These are phyloP conservation scores for Panaeolus cyanescens DNA, from an alignment of 768 basidiomycete genomes.

Conservation along the genomic window DNA sequence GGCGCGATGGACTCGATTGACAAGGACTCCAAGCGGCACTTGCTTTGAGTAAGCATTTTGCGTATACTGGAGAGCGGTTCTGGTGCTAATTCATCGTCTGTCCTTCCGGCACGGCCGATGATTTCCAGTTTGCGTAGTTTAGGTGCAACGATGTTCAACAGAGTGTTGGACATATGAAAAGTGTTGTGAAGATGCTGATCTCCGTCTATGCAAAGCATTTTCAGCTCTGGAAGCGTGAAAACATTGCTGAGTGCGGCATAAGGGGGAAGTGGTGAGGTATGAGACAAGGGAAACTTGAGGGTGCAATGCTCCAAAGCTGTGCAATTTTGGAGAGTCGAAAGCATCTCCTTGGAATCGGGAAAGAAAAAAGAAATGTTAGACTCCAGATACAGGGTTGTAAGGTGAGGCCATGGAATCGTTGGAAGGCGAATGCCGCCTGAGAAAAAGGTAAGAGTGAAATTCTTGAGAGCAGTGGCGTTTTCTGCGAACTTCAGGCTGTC, in stretches of 20 bases:
- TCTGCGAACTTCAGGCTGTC: conserved; percentile 23
- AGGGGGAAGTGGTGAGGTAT: conserved; percentile 16
- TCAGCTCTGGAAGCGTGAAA: conserved; percentile 23
- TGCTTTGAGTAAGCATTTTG: conserved; percentile 20
- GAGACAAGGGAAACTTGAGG: conserved; percentile 30
- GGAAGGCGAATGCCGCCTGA: conserved; percentile 27
- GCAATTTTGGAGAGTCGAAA: conserved; percentile 21
- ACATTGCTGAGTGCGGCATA: conserved; percentile 17
- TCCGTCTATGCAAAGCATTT: conserved; percentile 25
- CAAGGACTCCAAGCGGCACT: conserved; percentile 24
- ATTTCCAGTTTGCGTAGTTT: conserved; percentile 25
- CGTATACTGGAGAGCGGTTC: conserved; percentile 22
- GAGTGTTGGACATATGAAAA: conserved; percentile 29
- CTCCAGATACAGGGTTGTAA: conserved; percentile 28
- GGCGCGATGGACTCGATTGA: conserved; percentile 25
- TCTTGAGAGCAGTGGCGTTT: conserved; percentile 16
- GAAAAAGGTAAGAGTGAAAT: conserved; percentile 28
- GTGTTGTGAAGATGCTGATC: conserved; percentile 29
- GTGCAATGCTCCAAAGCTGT: conserved; percentile 20
- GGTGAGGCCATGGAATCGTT: conserved; percentile 23
- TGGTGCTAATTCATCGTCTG: conserved; percentile 15
- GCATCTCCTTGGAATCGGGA: conserved; percentile 23
- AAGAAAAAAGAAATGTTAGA: conserved; percentile 31
- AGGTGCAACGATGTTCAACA: conserved; percentile 23
- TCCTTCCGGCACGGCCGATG: conserved; percentile 23